Evolutionary conservation across 2,329 filamentous ascomycete species (phyloP), one percentile per base, ranked within the genome.

Genomic region (Nothophaeocryptopus gaeumannii): DNA sequence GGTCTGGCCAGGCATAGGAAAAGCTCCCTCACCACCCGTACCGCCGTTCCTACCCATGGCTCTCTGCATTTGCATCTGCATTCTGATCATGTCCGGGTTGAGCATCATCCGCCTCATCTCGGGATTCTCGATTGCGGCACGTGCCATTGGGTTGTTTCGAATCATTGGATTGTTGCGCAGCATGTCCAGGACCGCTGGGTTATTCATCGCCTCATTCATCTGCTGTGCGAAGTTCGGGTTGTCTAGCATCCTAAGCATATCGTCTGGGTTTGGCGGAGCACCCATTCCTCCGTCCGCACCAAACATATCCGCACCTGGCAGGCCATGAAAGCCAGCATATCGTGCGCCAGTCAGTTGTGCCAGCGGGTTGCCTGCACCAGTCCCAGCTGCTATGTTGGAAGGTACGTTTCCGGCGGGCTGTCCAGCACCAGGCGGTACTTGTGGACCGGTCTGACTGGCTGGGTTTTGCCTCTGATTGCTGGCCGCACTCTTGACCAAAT

Each of bases 271-370:
- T 66, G 81, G 89, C 31, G 89, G 89, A 31, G 91, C 87, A 32
- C 90, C 89, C 90, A 96, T 96, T 53, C 92, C 92, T 63, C 92
- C 92, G 67, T 97, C 92, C 20, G 91, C 89, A 11, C 93, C 92
- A 69, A 99, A 97, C 74, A 89, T 84, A 56, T 91, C 88, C 55
- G 86, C 84, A 47, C 86, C 89, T 3, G 93, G 93, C 34, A 99
- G 79, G 54, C 89, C 89, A 50, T 91, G 85, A 67, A 95, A 89
- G 5, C 93, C 93, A 36, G 93, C 93, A 71, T 95, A 97, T 60
- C 93, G 81, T 26, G 93, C 93, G 46, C 93, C 92, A 0, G 93
- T 99, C 58, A 99, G 74, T 13, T 88, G 89, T 43, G 91, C 89
- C 15, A 99, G 78, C 34, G 90, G 88, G 68, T 97, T 95, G 72